Percentiles rank a stretch among this genome's conserved stretches.
These are phyloP conservation scores for Neonothopanus nambi DNA, from an alignment of 1,284 basidiomycete species.

Conservation along the genomic window DNA sequence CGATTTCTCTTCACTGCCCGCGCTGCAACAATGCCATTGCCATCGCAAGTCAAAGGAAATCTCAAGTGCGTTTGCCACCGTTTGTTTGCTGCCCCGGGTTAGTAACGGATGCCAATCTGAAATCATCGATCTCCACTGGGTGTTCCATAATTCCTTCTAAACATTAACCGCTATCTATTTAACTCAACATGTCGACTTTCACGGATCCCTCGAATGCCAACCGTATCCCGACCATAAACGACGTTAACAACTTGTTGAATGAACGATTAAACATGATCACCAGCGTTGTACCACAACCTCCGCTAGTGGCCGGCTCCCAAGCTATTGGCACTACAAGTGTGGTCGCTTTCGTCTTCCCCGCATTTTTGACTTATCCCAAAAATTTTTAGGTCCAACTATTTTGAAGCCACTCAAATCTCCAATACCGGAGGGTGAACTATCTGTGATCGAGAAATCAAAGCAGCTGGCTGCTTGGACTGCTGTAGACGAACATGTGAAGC, in stretches of 20 bases:
- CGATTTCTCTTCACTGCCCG: background rate
- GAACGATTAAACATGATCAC: conserved; percentile 15
- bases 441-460: conserved; percentile 77
- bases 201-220: background rate
- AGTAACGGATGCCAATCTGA: background rate
- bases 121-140: background rate
- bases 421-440: conserved; percentile 26
- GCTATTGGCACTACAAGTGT: conserved; percentile 3
- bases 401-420: conserved; percentile 27
- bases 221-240: background rate
- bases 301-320: conserved; percentile 4
- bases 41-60: conserved; percentile 28
- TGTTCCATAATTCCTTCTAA: too few species aligned
- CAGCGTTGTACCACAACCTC: conserved; percentile 13
- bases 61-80: conserved; percentile 26
- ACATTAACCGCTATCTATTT: too few species aligned
- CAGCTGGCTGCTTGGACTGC: conserved; percentile 92
- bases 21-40: conserved; percentile 26
- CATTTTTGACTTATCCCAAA: background rate
- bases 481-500: conserved; percentile 86
- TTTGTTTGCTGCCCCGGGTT: background rate
- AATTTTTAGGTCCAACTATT: background rate
- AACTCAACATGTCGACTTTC: background rate
- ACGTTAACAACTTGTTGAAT: conserved; percentile 11
- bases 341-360: background rate